Evolutionary conservation across 2,329 filamentous ascomycete species (phyloP).

Genomic region (Fusarium devonianum): DNA sequence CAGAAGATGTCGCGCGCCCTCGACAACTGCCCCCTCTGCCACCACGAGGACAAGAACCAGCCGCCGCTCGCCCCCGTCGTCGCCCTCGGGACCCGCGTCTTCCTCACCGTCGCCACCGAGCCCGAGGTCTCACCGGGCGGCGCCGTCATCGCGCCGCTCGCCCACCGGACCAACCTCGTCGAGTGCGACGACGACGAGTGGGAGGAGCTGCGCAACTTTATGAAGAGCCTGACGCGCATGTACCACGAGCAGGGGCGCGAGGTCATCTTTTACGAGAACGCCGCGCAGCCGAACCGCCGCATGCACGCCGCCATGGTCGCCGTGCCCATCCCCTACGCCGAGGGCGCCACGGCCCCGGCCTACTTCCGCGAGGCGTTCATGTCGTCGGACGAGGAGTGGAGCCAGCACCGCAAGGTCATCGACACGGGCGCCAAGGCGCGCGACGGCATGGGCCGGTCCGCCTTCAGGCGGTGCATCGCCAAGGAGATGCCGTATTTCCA

Average conservation of each 20-base stretch:
- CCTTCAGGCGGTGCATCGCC: conserved; percentile 82
- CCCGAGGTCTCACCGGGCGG: conserved; percentile 86
- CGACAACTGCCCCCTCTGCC: conserved; percentile 87
- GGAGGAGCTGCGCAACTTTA: conserved; percentile 99
- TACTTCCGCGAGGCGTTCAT: conserved; percentile 97
- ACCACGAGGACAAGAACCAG: conserved; percentile 80
- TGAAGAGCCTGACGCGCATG: conserved; percentile 93
- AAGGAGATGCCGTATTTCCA: conserved; percentile 99
- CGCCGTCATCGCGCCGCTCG: conserved; percentile 86
- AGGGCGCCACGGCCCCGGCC: conserved; percentile 90
- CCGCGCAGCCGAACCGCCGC: conserved; percentile 78
- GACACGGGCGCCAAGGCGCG: conserved; percentile 75
- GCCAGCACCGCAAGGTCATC: conserved; percentile 92
- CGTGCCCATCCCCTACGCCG: conserved; percentile 85
- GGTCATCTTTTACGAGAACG: conserved; percentile 98
- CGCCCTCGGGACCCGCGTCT: conserved; percentile 84
- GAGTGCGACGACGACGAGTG: conserved; percentile 99
- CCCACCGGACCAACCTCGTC: conserved; percentile 88
- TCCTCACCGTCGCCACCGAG: conserved; percentile 86
- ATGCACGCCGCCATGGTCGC: conserved; percentile 86
- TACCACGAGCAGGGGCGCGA: conserved; percentile 93
- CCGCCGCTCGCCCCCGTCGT: conserved; percentile 86
- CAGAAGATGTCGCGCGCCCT: conserved; percentile 88
- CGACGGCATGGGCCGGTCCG: conserved; percentile 74
- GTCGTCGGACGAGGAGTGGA: conserved; percentile 88